Percentiles rank a stretch among this genome's conserved stretches.
These are phyloP conservation scores for Pichia cactophila DNA, from an alignment of 1,139 yeast species.

Conservation along the genomic window DNA sequence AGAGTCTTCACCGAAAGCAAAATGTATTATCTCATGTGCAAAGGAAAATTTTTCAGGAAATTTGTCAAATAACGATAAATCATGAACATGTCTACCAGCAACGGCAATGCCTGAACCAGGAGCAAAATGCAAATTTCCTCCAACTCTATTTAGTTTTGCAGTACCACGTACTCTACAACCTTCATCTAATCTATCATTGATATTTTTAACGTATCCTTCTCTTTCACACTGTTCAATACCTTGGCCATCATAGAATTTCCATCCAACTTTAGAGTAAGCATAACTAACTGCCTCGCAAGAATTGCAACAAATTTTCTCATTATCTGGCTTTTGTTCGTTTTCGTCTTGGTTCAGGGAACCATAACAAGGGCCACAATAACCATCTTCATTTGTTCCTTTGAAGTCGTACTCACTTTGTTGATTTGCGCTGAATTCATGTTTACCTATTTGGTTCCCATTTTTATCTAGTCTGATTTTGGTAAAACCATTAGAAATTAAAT, in stretches of 20 bases:
- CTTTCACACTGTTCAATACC: slow-evolving; percentile 83
- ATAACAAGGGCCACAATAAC: slow-evolving; percentile 83
- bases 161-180: slow-evolving; percentile 85
- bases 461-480: slow-evolving; percentile 55
- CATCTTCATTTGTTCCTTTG: slow-evolving; percentile 16
- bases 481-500: slow-evolving; percentile 64
- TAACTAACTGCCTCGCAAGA: slow-evolving; percentile 72
- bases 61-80: slow-evolving; percentile 60
- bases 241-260: slow-evolving; percentile 89
- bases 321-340: slow-evolving; percentile 34
- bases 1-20: slow-evolving; percentile 73
- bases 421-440: slow-evolving; percentile 28
- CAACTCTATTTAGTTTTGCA: slow-evolving; percentile 73
- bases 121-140: slow-evolving; percentile 91
- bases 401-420: slow-evolving; percentile 20
- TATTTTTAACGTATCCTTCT: slow-evolving; percentile 68
- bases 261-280: slow-evolving; percentile 69
- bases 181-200: slow-evolving; percentile 57
- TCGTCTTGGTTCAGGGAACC: slow-evolving; percentile 66
- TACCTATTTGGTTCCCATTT: slow-evolving; percentile 36
- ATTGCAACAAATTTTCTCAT: slow-evolving; percentile 63
- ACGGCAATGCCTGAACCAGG: slow-evolving; percentile 70
- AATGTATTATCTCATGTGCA: slow-evolving; percentile 68
- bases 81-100: slow-evolving; percentile 69
- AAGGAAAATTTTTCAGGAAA: slow-evolving; percentile 52